These are phyloP conservation scores for Paraconiothyrium brasiliense DNA, from an alignment of 2,329 filamentous ascomycete genomes.

Conservation along the genomic window DNA sequence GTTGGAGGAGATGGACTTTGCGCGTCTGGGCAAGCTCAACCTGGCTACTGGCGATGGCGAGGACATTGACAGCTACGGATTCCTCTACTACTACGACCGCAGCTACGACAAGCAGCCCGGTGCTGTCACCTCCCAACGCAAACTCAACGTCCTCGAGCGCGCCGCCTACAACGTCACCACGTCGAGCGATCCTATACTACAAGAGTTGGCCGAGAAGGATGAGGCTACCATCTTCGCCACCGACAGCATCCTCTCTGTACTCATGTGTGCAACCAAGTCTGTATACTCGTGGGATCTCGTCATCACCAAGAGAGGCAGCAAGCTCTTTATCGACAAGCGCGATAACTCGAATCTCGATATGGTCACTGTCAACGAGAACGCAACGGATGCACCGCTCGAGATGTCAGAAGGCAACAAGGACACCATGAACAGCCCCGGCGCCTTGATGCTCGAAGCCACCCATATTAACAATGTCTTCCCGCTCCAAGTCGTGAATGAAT, in stretches of 20 bases:
- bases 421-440: constrained; percentile 89
- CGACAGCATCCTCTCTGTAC: constrained; percentile 96
- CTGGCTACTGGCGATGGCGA: constrained; percentile 94
- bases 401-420: constrained; percentile 93
- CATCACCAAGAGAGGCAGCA: constrained; percentile 90
- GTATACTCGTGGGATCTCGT: constrained; percentile 99
- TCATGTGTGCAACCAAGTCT: constrained; percentile 97
- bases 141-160: constrained; percentile 87
- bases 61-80: constrained; percentile 93
- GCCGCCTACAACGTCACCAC: constrained; percentile 99
- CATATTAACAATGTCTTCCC: constrained; percentile 99
- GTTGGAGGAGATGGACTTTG: constrained; percentile 98
- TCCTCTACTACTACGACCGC: constrained; percentile 98
- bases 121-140: constrained; percentile 82
- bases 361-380: constrained; percentile 99
- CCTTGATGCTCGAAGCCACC: constrained; percentile 94
- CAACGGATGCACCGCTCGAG: constrained; percentile 91
- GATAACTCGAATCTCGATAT: constrained; percentile 94
- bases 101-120: constrained; percentile 92
- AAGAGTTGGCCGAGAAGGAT: constrained; percentile 94
- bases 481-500: constrained; percentile 92
- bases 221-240: constrained; percentile 97
- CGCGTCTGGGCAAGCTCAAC: constrained; percentile 93
- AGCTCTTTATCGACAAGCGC: constrained; percentile 99
- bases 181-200: constrained; percentile 93